A percentile compares a stretch with the other conserved stretches of the same genome.
Conservation (phyloP, 2,329 filamentous ascomycete genomes). For the Davidsoniella neocaledoniae region DNA sequence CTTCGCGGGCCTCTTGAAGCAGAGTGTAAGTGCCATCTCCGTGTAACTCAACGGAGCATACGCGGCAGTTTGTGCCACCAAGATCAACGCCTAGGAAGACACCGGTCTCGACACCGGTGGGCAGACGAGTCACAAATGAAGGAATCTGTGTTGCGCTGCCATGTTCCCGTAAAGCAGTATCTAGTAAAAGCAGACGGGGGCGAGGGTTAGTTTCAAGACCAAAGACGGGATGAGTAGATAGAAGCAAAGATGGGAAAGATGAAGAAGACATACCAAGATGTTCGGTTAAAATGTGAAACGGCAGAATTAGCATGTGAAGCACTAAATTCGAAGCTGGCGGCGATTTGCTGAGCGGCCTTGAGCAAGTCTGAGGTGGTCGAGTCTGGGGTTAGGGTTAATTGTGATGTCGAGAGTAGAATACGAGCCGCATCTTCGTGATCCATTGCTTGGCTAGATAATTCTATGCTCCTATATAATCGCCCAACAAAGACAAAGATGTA, state of each 20-base stretch:
- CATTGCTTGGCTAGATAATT: neutral
- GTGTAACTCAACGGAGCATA: constrained; percentile 24
- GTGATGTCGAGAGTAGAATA: too few species aligned
- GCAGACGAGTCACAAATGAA: constrained; percentile 60
- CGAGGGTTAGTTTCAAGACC: neutral
- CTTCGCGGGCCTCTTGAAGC: constrained; percentile 34
- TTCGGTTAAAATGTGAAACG: constrained; percentile 1
- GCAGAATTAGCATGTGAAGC: neutral
- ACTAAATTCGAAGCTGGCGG: constrained; percentile 1
- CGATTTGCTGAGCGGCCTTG: neutral
- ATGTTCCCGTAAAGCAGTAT: constrained; percentile 38
- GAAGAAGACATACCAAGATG: constrained; percentile 5
- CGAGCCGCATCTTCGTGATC: neutral
- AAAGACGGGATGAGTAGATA: neutral
- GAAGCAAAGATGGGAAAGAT: neutral
- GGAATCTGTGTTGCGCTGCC: constrained; percentile 54
- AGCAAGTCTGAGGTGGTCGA: neutral
- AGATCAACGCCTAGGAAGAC: constrained; percentile 20
- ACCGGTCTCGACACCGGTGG: constrained; percentile 61
- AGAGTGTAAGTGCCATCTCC: constrained; percentile 53
- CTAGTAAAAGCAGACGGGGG: constrained; percentile 1
- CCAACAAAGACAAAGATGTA: too few species aligned
- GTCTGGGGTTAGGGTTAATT: too few species aligned
- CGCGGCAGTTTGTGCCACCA: constrained; percentile 21
- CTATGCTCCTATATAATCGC: too few species aligned